These are phyloP conservation scores for Aciculosporium take DNA, from an alignment of 2,329 filamentous ascomycete species.

Conservation along the genomic window DNA sequence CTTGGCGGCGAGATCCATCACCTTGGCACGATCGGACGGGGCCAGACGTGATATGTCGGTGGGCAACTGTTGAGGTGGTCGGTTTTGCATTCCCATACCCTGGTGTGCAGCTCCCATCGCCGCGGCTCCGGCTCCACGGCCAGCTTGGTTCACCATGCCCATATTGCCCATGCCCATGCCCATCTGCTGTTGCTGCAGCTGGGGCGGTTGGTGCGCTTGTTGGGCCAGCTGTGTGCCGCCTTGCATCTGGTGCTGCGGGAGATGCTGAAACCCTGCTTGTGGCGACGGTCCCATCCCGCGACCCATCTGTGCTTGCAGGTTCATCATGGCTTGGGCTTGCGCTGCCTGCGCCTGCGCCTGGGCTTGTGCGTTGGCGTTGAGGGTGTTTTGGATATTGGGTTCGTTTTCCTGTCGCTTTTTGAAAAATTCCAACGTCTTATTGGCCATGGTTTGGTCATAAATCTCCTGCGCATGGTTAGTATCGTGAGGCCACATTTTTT, in stretches of 20 bases:
- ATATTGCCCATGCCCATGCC: slow-evolving; percentile 28
- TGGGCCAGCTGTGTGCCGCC: slow-evolving; percentile 34
- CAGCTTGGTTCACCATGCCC: slow-evolving; percentile 23
- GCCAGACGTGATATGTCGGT: slow-evolving; percentile 25
- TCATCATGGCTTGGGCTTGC: slow-evolving; percentile 35
- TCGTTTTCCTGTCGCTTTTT: slow-evolving; percentile 37
- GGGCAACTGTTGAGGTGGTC: slow-evolving; percentile 15
- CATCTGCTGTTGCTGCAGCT: slow-evolving; percentile 16
- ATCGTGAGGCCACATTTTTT: too few species aligned
- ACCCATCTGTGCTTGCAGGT: slow-evolving; percentile 37
- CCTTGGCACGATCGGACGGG: slow-evolving; percentile 29
- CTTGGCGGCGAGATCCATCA: slow-evolving; percentile 29
- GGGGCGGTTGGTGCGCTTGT: slow-evolving; percentile 13
- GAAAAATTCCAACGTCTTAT: slow-evolving; percentile 34
- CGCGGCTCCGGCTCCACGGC: slow-evolving; percentile 16
- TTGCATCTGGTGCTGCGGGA: slow-evolving; percentile 47
- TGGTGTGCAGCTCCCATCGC: slow-evolving; percentile 27
- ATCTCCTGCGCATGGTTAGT: slow-evolving; percentile 22
- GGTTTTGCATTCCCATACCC: slow-evolving; percentile 24
- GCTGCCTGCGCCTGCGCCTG: slow-evolving; percentile 19
- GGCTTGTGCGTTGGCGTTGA: slow-evolving; percentile 30
- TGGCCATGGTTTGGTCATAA: slow-evolving; percentile 35
- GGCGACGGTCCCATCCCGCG: slow-evolving; percentile 35
- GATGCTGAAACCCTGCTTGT: slow-evolving; percentile 41
- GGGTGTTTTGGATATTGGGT: slow-evolving; percentile 32